These are phyloP conservation scores for Eucalyptus globulus DNA, from an alignment of 345 rosid species.

Conservation along the genomic window DNA sequence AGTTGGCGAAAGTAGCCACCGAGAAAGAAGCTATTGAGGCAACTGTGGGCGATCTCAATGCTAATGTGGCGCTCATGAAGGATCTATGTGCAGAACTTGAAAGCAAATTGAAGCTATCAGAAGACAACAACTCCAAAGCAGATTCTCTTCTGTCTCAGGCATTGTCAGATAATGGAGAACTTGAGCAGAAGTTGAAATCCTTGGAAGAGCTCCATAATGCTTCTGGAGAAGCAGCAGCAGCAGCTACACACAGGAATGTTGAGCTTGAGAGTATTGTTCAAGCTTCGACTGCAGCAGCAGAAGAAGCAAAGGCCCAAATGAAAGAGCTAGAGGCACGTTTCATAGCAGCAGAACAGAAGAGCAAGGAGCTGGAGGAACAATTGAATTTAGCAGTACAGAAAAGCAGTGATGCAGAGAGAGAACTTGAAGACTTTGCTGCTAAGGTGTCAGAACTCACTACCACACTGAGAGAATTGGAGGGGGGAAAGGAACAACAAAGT, in stretches of 20 bases:
- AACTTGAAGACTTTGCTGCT: constrained; percentile 36
- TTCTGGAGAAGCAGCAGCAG: constrained; percentile 49
- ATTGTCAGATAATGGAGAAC: constrained; percentile 53
- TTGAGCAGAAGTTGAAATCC: constrained; percentile 63
- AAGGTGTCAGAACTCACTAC: constrained; percentile 42
- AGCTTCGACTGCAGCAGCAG: constrained; percentile 52
- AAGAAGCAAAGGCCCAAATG: constrained; percentile 48
- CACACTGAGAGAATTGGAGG: constrained; percentile 39
- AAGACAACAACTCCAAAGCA: constrained; percentile 45
- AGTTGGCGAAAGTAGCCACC: constrained; percentile 8
- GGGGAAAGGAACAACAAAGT: constrained; percentile 38
- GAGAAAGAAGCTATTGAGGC: constrained; percentile 63
- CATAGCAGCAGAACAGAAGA: constrained; percentile 61
- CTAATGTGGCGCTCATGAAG: constrained; percentile 23
- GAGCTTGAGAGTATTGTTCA: constrained; percentile 56
- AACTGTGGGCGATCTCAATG: constrained; percentile 33
- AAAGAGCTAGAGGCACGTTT: constrained; percentile 57
- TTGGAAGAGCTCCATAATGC: constrained; percentile 52
- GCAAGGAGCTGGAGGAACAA: constrained; percentile 66
- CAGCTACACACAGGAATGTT: constrained; percentile 57
- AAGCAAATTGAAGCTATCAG: constrained; percentile 53
- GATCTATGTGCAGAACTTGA: constrained; percentile 42
- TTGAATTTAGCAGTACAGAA: constrained; percentile 36
- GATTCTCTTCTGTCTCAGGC: constrained; percentile 73
- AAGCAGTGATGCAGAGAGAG: constrained; percentile 44